Evolutionary conservation across 176 grass and related monocot species (phyloP), one percentile per base, ranked within the genome.

Genomic region (Poa annua): DNA sequence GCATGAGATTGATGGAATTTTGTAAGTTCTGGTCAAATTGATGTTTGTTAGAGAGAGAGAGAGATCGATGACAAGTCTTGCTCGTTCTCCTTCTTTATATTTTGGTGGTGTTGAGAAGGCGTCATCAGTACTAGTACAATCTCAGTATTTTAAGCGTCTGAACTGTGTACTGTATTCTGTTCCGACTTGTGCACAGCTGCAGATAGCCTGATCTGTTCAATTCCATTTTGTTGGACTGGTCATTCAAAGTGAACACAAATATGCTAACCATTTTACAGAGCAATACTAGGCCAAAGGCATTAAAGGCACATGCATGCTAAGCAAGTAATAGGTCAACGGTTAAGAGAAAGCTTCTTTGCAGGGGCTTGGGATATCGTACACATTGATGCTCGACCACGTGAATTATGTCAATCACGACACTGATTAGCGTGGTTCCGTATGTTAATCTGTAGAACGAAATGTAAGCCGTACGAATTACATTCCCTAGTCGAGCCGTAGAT

Each of bases 401-500:
- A 64, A 64, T 64, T 3, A 64, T 64, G 25, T 33, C 32, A 63
- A 42, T 22, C 8, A 41, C 4, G 11, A n/a, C 33, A 68, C 32
- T 3, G 51, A 19, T 55, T 55, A 13, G 21, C 56, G 11, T 9
- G 56, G 13, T 60, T 60, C 1, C 1, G 2, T 15, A 24, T 15
- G 11, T 45, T 14, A 13, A n/a, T 29, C 29, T 2, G 29, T 29
- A 67, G 12, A 47, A 2, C 34, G 7, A 6, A n/a, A 68, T 42
- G 41, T n/a, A 20, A 69, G 36, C 20, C 36, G 19, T 29, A 7
- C 36, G 12, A 69, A 42, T 69, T 69, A 19, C 66, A 69, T 41
- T 42, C 66, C 66, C 20, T 13, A 6, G 20, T 68, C 65, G 65
- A 68, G 65, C 10, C 19, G 34, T 20, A 71, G 52, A 78, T 81